These are phyloP conservation scores for Cucurbitaria berberidis DNA, from an alignment of 2,329 filamentous ascomycete genomes.

Conservation along the genomic window DNA sequence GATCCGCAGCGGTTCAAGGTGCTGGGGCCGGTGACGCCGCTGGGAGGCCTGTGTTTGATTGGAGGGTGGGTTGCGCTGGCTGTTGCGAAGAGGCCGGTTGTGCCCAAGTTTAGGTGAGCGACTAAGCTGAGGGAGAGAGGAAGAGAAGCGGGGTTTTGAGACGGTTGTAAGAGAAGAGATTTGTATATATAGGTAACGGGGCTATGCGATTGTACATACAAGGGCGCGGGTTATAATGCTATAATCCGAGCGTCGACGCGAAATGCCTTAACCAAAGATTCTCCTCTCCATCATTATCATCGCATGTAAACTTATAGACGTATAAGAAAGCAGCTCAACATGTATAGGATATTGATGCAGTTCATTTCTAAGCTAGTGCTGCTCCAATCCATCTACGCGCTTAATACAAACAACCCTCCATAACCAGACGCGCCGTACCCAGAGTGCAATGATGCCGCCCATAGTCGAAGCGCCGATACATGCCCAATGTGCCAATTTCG, in stretches of 20 bases:
- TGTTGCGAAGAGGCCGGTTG: constrained; percentile 42
- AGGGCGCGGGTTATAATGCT: too few species aligned
- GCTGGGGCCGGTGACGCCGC: constrained; percentile 68
- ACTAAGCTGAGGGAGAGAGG: not conserved
- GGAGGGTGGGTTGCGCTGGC: constrained; percentile 65
- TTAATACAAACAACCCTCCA: not conserved
- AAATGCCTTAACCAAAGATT: too few species aligned
- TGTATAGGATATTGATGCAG: not conserved
- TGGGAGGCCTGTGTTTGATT: constrained; percentile 69
- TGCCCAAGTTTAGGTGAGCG: constrained; percentile 1
- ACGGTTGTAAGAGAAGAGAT: too few species aligned
- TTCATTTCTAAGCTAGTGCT: not conserved
- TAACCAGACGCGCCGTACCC: not conserved
- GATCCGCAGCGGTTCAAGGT: constrained; percentile 65
- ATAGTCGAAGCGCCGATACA: constrained; percentile 9
- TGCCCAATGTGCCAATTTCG: constrained; percentile 4
- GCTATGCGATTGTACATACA: not conserved
- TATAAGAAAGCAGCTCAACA: not conserved
- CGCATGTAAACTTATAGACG: not conserved
- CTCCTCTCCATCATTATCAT: too few species aligned
- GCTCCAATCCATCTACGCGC: not conserved
- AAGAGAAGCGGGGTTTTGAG: not conserved
- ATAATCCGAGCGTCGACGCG: too few species aligned
- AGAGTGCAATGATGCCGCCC: constrained; percentile 1
- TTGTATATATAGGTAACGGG: not conserved